Base-by-base conservation (phyloP, 805 yeast genomes). In the Metschnikowia arizonensis region DNA sequence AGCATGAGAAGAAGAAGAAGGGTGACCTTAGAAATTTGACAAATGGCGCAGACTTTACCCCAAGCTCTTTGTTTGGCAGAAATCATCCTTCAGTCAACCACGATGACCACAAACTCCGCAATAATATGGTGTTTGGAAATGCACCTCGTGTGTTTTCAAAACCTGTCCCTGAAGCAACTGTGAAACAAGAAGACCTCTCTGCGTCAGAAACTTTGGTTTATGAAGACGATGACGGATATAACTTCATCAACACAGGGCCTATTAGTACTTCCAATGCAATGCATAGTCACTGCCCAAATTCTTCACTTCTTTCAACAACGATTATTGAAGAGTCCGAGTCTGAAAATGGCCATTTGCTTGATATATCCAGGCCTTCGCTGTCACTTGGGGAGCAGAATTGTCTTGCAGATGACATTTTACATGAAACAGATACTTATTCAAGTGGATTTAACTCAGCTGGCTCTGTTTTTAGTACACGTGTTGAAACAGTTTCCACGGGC, bases 151-250 rank as follows among this genome's bases (percentile, higher is more conserved):
- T 29, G 1, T 37, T 18, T 6, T 19, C 25, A 2, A 26, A 28
- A n/a, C 25, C 24, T 9, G 25, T 11, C 6, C 12, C 24, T 24
- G 24, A 33, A 26, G 25, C 38, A 10, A 11, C 11, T 12, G 17
- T 26, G 6, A 38, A 44, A 24, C 34, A 28, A 18, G 42, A 31
- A 24, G 44, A 40, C 23, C 40, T 40, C 9, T 17, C 50, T 18
- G 46, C 41, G 14, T 17, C 47, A 2, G 47, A 40, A 9, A 42
- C 33, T 6, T 45, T 46, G 17, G 30, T 49, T 2, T 54, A 48
- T 14, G 57, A 54, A 26, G 57, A 54, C 33, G 57, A 54, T 36
- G 57, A 54, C 32, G 57, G 57, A 12, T 54, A 52, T 42, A 46
- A 45, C 23, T 50, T 46, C 39, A 43, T 50, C 54, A 28, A 15